phyloP scores from a whole-genome alignment of 2,329 filamentous ascomycete species.

The Neofusicoccum kwambonambiense region DNA sequence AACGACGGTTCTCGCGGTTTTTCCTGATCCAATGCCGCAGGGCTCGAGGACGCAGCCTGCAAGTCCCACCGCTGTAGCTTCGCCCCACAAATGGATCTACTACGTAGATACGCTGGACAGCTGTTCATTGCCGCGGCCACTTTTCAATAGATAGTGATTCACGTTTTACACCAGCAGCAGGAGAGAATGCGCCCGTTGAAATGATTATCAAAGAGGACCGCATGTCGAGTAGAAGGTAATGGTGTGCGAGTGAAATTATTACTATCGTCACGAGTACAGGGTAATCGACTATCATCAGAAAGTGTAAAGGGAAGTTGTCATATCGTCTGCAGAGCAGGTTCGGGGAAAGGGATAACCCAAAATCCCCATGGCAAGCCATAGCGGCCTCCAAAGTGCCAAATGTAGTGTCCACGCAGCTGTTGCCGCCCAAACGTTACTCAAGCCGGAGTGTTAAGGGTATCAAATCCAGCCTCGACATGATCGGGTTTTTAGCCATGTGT shows the following conservation, averaged over 20 bases:
- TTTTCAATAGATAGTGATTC: no score
- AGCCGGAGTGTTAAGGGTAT: conserved; percentile 15
- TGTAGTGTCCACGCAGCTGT: not conserved
- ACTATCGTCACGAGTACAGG: conserved; percentile 5
- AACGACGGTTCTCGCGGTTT: not conserved
- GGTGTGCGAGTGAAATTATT: not conserved
- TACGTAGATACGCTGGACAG: not conserved
- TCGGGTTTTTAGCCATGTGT: not conserved
- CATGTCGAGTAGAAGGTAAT: not conserved
- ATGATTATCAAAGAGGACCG: no score
- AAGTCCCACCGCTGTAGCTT: not conserved
- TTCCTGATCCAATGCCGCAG: not conserved
- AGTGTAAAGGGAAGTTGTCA: not conserved
- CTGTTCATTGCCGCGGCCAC: not conserved
- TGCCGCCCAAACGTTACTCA: conserved; percentile 8
- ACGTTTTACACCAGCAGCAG: no score
- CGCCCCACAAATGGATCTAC: not conserved
- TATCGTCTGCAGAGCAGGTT: not conserved
- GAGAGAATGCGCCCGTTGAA: no score
- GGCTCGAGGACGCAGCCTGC: not conserved
- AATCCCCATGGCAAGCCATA: not conserved
- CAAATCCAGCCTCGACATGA: conserved; percentile 10
- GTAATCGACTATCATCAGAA: conserved; percentile 11
- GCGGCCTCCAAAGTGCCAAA: not conserved
- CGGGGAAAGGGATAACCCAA: not conserved